These are phyloP conservation scores for Starmera quercuum DNA, from an alignment of 805 yeast genomes.

Conservation along the genomic window DNA sequence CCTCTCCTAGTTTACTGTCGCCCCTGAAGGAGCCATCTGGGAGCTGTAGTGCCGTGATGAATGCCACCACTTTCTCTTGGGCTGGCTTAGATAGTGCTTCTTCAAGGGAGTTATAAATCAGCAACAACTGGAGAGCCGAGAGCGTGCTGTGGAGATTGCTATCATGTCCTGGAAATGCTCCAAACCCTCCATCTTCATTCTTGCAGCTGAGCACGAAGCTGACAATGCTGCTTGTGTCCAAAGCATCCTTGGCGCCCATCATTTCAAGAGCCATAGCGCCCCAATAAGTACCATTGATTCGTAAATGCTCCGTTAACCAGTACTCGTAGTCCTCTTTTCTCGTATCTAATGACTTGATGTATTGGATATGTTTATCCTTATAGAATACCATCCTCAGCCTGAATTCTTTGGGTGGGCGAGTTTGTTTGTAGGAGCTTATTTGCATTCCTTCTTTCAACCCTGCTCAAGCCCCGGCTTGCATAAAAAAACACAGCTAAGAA, in stretches of 20 bases:
- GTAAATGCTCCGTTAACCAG: constrained; percentile 84
- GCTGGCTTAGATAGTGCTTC: constrained; percentile 23
- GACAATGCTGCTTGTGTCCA: constrained; percentile 56
- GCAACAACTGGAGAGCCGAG: constrained; percentile 77
- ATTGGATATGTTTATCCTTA: constrained; percentile 50
- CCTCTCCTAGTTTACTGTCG: constrained; percentile 85
- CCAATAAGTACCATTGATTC: constrained; percentile 94
- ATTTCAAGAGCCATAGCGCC: constrained; percentile 72
- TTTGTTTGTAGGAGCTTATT: neutral
- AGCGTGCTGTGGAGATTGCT: constrained; percentile 80
- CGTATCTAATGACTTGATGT: constrained; percentile 46
- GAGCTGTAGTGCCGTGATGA: constrained; percentile 30
- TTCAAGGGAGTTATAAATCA: constrained; percentile 55
- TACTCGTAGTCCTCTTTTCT: constrained; percentile 60
- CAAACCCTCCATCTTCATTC: constrained; percentile 71
- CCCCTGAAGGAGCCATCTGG: constrained; percentile 76
- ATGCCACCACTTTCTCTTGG: constrained; percentile 24
- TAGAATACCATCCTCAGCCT: constrained; percentile 5
- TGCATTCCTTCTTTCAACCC: too few relatives aligned
- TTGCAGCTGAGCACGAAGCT: constrained; percentile 66
- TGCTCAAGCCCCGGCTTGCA: too few relatives aligned
- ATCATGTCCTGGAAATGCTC: constrained; percentile 84
- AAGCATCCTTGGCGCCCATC: constrained; percentile 45
- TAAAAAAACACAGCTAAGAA: too few relatives aligned
- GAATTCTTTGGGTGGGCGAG: neutral